Percentiles rank a stretch among this genome's conserved stretches.
Conservation (phyloP, 73 alveolate genomes). For the Breviolum minutum region DNA sequence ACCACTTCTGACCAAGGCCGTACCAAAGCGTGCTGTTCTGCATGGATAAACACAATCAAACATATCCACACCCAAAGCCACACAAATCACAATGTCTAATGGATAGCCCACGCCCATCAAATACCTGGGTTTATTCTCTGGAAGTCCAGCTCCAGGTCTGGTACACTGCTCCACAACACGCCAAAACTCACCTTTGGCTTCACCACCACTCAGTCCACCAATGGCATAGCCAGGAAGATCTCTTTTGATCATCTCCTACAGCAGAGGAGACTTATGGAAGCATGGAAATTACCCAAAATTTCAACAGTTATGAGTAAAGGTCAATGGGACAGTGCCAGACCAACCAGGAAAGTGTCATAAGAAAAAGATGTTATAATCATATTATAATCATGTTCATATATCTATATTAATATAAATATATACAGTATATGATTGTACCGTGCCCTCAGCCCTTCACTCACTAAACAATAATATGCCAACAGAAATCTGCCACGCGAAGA, state of each 20-base stretch:
- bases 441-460: too few species aligned
- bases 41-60: constrained; percentile 95
- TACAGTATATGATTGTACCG: too few species aligned
- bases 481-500: too few species aligned
- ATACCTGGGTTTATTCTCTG: constrained; percentile 97
- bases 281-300: neutral
- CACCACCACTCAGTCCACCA: constrained; percentile 99
- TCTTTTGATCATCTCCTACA: constrained; percentile 98
- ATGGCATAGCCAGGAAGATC: constrained; percentile 99
- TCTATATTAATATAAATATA: too few species aligned
- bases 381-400: too few species aligned
- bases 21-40: constrained; percentile 95
- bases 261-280: neutral
- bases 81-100: constrained; percentile 98
- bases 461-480: too few species aligned
- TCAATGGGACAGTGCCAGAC: too few species aligned
- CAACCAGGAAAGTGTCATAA: too few species aligned
- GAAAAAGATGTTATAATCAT: too few species aligned
- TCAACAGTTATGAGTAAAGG: too few species aligned
- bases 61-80: constrained; percentile 99
- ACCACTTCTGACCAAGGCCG: constrained; percentile 82
- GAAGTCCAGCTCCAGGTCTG: constrained; percentile 96
- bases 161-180: constrained; percentile 97
- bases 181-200: constrained; percentile 97
- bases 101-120: constrained; percentile 99